Base-by-base conservation (phyloP, 345 rosid genomes). In the Draba incana region DNA sequence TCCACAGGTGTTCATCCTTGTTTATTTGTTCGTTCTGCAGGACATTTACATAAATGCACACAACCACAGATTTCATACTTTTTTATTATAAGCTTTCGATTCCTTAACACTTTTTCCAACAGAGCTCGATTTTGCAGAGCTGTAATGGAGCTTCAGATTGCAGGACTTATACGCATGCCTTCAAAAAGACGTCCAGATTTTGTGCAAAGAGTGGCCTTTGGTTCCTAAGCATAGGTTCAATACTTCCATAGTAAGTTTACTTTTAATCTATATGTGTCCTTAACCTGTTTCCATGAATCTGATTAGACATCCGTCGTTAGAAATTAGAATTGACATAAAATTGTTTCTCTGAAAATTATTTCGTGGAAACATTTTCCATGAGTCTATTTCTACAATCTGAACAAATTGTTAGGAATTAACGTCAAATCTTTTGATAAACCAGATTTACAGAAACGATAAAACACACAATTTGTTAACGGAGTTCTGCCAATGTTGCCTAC, bases 121-220 rank as follows among this genome's bases (percentile, higher is more conserved):
- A 94, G 99, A 84, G 90, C 95, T 37, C 71, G 89, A 64, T 94
- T 87, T 82, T 91, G 95, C 78, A 83, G 83, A 85, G 98, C 85
- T 24, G 84, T 91, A 3, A 81, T 75, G 24, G 97, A 94, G 82
- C 99, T 94, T 47, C 97, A 91, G 84, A 82, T 94, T 20, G 77
- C 91, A 24, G 99, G 99, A 70, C 92, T 94, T 46, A 74, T 89
- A 39, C 87, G 92, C 64, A 87, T 87, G 97, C 97, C 94, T 4
- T 82, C 84, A 65, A 94, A 84, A 83, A 80, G 99, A 75, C 85
- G 96, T 23, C 88, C 86, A 3, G 95, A 94, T 79, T 91, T 70
- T 77, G 83, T 86, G 63, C 95, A 91, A 68, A 83, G 98, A 77
- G 92, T 89, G 68, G 98, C 90, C n/a, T 91, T 91, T 66, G 92